Conservation (phyloP, 768 basidiomycete species). For the Suillus tomentosus region DNA sequence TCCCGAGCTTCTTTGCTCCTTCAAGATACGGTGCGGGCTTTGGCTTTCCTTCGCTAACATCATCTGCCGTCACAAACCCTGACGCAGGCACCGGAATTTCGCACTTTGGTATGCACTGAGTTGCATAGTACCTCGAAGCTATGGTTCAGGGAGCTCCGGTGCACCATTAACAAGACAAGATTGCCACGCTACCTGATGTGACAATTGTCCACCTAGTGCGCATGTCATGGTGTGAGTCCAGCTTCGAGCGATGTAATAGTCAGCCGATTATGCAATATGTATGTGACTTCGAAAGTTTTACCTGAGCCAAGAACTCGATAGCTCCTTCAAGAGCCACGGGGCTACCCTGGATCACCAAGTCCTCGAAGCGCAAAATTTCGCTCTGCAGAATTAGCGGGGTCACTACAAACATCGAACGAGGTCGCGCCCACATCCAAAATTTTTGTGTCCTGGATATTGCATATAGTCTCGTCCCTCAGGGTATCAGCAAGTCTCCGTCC, state of each 20-base stretch:
- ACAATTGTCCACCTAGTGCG: constrained; percentile 75
- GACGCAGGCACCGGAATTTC: constrained; percentile 58
- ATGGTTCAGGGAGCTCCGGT: constrained; percentile 2
- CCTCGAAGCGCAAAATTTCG: constrained; percentile 78
- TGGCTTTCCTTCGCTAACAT: constrained; percentile 54
- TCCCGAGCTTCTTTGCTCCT: constrained; percentile 64
- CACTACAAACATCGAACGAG: constrained; percentile 1
- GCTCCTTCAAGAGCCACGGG: constrained; percentile 72
- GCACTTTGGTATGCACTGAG: constrained; percentile 64
- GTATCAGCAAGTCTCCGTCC: constrained; percentile 80
- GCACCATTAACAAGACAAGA: constrained; percentile 1
- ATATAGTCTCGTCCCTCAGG: constrained; percentile 56
- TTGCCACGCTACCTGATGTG: constrained; percentile 57
- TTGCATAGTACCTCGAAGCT: constrained; percentile 78
- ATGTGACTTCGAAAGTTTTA: constrained; percentile 27
- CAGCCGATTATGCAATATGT: neutral
- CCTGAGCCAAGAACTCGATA: constrained; percentile 53
- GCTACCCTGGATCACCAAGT: constrained; percentile 61
- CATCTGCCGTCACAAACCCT: constrained; percentile 72
- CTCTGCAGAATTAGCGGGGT: constrained; percentile 37
- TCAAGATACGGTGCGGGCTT: constrained; percentile 91
- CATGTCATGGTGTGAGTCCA: constrained; percentile 18
- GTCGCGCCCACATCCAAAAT: constrained; percentile 54
- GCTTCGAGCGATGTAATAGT: constrained; percentile 19
- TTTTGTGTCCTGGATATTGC: constrained; percentile 57